phyloP scores from a whole-genome alignment of 2,329 filamentous ascomycete species.

The Claviceps capensis region DNA sequence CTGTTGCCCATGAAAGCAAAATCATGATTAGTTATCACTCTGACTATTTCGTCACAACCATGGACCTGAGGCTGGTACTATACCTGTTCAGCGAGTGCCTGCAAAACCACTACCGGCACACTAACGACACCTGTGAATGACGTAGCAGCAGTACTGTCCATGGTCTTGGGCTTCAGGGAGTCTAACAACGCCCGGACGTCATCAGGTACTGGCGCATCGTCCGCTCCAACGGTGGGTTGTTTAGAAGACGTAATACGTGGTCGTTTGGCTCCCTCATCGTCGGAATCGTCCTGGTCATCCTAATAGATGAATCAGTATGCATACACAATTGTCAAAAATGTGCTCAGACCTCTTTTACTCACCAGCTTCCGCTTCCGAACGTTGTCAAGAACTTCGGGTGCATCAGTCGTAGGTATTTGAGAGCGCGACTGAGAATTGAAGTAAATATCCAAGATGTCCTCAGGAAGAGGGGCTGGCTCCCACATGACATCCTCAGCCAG shows the following conservation, averaged over 20 bases:
- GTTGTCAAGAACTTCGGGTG: constrained; percentile 11
- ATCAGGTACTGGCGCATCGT: constrained; percentile 19
- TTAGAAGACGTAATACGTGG: constrained; percentile 13
- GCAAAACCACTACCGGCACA: constrained; percentile 21
- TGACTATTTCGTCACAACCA: background rate
- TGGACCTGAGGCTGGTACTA: constrained; percentile 2
- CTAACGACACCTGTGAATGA: constrained; percentile 11
- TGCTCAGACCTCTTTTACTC: constrained; percentile 12
- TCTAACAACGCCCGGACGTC: constrained; percentile 18
- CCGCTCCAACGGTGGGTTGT: constrained; percentile 10
- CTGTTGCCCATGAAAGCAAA: constrained; percentile 8
- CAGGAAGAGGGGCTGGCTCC: constrained; percentile 33
- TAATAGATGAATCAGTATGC: background rate
- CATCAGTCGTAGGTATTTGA: constrained; percentile 13
- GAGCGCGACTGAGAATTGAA: constrained; percentile 22
- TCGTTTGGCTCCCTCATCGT: constrained; percentile 17
- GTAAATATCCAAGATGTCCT: constrained; percentile 35
- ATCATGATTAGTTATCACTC: background rate
- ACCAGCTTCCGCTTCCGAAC: constrained; percentile 36
- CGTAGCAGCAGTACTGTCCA: constrained; percentile 3
- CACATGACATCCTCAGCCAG: constrained; percentile 26
- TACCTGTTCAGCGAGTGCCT: constrained; percentile 26
- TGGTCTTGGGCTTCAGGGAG: constrained; percentile 7
- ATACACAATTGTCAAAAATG: background rate
- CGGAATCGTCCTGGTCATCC: constrained; percentile 18